Evolutionary conservation across 768 basidiomycete genomes (phyloP), one percentile per base, ranked within the genome.

Genomic region (Pleurotus pulmonarius): DNA sequence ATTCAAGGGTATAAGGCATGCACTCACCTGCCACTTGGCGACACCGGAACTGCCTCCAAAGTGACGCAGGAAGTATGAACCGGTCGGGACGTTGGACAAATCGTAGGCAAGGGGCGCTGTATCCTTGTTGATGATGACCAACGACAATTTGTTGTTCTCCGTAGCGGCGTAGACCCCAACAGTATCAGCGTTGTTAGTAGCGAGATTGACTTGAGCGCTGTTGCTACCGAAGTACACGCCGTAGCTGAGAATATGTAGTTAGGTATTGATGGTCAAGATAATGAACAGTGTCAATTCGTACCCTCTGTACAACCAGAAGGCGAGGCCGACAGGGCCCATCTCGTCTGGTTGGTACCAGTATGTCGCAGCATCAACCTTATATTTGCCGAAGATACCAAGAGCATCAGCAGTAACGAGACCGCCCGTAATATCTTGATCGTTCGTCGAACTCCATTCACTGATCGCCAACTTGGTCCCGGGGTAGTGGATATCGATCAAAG

Each of bases 271-370:
- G 15, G 20, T 8, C 9, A 20, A 5, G 6, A 15, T 2, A 18
- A 51, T 0, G 40, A 18, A 9, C 20, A 6, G 3, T 5, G 15
- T 22, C 22, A 40, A n/a, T 25, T 57, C 70, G 15, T 61, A 81
- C 79, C 81, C 81, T 69, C 81, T 69, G 68, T 69, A 83, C 5
- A 83, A 68, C 81, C 81, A 83, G 63, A 76, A 83, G 34, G 81
- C 81, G 55, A 82, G 65, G 20, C 79, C 81, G 25, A 78, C 62
- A n/a, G 81, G 79, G 4, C 76, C 76, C 29, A 69, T 63, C 63
- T 78, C 75, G 59, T 76, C 75, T 2, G 77, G 76, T 6, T 72
- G 74, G 6, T 69, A 71, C 81, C 81, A 83, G 65, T 83, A 83
- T 0, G 80, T 82, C 25, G 81, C 80, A 38, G 67, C 69, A 61